Conservation (phyloP, 208 protist genomes). For the Trypanosoma boissoni region DNA sequence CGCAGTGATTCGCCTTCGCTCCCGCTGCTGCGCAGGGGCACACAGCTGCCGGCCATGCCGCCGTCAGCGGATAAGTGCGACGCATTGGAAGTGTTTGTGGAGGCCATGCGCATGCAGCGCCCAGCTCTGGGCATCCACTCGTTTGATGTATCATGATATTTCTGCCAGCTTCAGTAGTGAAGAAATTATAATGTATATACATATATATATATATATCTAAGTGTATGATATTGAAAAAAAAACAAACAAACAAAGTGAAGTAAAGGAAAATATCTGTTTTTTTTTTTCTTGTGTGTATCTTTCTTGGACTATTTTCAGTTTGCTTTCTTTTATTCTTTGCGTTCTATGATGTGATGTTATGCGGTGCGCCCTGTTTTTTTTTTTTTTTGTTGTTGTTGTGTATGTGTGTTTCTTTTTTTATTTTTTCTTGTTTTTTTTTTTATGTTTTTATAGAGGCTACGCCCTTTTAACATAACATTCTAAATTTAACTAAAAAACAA, state of each 20-base stretch:
- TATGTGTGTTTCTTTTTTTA: conserved; percentile 3
- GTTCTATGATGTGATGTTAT: no score
- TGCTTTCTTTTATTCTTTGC: no score
- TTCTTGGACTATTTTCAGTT: no score
- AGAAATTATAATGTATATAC: no score
- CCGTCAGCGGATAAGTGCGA: conserved; percentile 10
- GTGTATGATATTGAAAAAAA: conserved; percentile 1
- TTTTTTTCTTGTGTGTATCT: conserved; percentile 3
- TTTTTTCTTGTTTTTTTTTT: conserved; percentile 5
- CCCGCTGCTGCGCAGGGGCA: background rate
- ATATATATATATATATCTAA: conserved; percentile 8
- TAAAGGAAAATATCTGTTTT: background rate
- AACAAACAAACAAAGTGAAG: conserved; percentile 5
- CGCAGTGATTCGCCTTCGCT: background rate
- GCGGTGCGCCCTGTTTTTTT: no score
- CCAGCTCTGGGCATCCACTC: conserved; percentile 18
- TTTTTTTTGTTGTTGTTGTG: background rate
- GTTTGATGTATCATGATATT: conserved; percentile 23
- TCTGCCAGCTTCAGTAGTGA: background rate
- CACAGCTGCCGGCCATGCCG: conserved; percentile 7
- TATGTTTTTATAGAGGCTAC: conserved; percentile 14
- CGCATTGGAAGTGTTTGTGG: conserved; percentile 23
- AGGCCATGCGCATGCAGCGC: conserved; percentile 26
- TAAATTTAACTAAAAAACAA: background rate
- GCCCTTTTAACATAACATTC: background rate